Conservation (phyloP, 352 stramenopile genomes). For the Phytophthora pluvialis region DNA sequence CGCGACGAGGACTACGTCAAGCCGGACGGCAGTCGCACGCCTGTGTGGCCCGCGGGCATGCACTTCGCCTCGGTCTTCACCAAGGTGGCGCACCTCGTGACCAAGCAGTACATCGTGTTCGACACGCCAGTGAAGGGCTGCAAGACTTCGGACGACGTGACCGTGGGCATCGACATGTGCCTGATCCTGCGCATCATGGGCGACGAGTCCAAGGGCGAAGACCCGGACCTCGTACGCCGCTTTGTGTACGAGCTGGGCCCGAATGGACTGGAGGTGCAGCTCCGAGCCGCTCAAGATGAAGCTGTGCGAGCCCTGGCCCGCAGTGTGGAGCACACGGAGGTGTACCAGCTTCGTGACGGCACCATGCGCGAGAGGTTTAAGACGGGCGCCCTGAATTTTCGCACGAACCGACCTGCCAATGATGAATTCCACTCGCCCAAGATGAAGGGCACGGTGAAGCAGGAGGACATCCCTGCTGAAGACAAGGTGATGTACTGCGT, state of each 20-base stretch:
- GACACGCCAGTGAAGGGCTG: slow-evolving; percentile 90
- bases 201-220: slow-evolving; percentile 79
- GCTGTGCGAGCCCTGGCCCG: slow-evolving; percentile 80
- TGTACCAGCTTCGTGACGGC: slow-evolving; percentile 85
- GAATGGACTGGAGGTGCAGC: slow-evolving; percentile 84
- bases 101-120: slow-evolving; percentile 90
- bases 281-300: slow-evolving; percentile 84
- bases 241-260: slow-evolving; percentile 91
- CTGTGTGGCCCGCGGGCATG: slow-evolving; percentile 83
- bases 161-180: slow-evolving; percentile 86
- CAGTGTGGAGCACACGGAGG: slow-evolving; percentile 89
- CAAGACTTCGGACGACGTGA: slow-evolving; percentile 91
- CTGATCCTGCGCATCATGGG: slow-evolving; percentile 92
- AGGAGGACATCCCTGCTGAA: slow-evolving; percentile 19
- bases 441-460: slow-evolving; percentile 7
- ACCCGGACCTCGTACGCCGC: slow-evolving; percentile 81
- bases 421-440: slow-evolving; percentile 38
- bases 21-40: slow-evolving; percentile 47
- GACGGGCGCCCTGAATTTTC: slow-evolving; percentile 46
- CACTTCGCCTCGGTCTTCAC: slow-evolving; percentile 79
- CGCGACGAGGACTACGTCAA: slow-evolving; percentile 68
- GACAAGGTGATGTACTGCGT: slow-evolving; percentile 49
- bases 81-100: slow-evolving; percentile 88
- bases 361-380: slow-evolving; percentile 74
- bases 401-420: slow-evolving; percentile 18